These are phyloP conservation scores for Fusarium caatingaense DNA, from an alignment of 2,329 filamentous ascomycete genomes.

Conservation along the genomic window DNA sequence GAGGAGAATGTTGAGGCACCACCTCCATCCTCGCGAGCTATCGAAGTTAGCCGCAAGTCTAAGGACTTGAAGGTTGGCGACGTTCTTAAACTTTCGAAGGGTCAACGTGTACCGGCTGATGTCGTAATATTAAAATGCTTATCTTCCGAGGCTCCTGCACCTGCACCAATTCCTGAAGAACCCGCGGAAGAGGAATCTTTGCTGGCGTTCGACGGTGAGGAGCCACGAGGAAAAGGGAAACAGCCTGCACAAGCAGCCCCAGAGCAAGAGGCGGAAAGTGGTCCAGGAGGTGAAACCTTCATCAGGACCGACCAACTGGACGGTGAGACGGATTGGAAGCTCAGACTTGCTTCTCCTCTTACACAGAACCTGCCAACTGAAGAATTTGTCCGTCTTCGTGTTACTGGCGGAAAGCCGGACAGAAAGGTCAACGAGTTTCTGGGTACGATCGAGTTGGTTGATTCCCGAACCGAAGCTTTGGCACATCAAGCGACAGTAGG, in stretches of 20 bases:
- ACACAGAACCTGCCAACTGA: conserved; percentile 81
- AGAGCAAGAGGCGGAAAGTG: conserved; percentile 49
- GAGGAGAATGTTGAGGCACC: conserved; percentile 63
- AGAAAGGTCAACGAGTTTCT: conserved; percentile 95
- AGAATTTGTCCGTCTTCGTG: conserved; percentile 75
- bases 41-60: conserved; percentile 82
- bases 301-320: conserved; percentile 98
- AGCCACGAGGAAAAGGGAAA: conserved; percentile 51
- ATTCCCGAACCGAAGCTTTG: conserved; percentile 63
- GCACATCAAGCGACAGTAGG: conserved; percentile 53
- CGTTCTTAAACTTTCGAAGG: conserved; percentile 91
- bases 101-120: conserved; percentile 93
- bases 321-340: conserved; percentile 98
- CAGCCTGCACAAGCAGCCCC: conserved; percentile 46
- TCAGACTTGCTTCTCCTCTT: conserved; percentile 86
- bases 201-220: conserved; percentile 56
- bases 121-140: conserved; percentile 91
- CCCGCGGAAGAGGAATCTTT: conserved; percentile 55
- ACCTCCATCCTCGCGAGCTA: conserved; percentile 62
- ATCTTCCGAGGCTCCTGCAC: conserved; percentile 62
- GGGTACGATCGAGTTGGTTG: conserved; percentile 83
- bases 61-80: conserved; percentile 93
- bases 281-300: conserved; percentile 85
- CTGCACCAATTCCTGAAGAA: conserved; percentile 49
- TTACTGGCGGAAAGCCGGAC: conserved; percentile 91